Percentiles rank a stretch among this genome's conserved stretches.
These are phyloP conservation scores for Leishmania major DNA, from an alignment of 208 protist species.

Conservation along the genomic window DNA sequence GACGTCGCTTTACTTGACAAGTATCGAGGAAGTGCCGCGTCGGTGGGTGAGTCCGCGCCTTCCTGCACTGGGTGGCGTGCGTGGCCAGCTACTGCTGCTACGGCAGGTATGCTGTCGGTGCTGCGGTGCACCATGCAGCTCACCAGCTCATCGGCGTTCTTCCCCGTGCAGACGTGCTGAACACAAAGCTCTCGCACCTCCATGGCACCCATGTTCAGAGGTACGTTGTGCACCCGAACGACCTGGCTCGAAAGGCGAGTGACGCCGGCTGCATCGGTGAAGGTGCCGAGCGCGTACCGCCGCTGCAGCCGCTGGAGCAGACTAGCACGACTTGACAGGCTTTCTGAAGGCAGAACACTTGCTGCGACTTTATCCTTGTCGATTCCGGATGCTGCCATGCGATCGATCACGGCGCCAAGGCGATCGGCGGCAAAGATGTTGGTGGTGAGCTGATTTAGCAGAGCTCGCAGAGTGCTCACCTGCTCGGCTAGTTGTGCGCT, in stretches of 20 bases:
- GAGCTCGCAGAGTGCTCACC: slow-evolving; percentile 41
- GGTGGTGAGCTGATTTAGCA: slow-evolving; percentile 42
- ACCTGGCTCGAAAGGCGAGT: slow-evolving; percentile 50
- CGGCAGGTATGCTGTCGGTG: neutral
- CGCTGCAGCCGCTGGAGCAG: slow-evolving; percentile 21
- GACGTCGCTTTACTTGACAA: neutral
- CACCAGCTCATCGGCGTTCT: slow-evolving; percentile 36
- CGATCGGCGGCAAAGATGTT: slow-evolving; percentile 41
- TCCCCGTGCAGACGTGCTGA: slow-evolving; percentile 27
- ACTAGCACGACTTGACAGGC: slow-evolving; percentile 9
- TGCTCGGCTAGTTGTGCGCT: slow-evolving; percentile 19
- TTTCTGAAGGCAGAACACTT: neutral
- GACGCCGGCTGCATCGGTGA: slow-evolving; percentile 51
- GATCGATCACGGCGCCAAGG: slow-evolving; percentile 9
- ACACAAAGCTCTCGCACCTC: slow-evolving; percentile 69
- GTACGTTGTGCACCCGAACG: slow-evolving; percentile 59
- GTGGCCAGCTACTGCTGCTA: slow-evolving; percentile 4
- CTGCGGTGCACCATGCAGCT: slow-evolving; percentile 59
- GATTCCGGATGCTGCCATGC: neutral
- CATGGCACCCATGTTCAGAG: slow-evolving; percentile 57
- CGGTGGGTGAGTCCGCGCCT: neutral
- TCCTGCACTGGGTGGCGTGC: neutral
- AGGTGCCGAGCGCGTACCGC: slow-evolving; percentile 23
- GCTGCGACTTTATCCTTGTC: neutral
- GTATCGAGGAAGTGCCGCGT: neutral